A percentile compares a stretch with the other conserved stretches of the same genome.
Conservation (phyloP, 371 early-diverging fungal species). For the Mortierella sp. region DNA sequence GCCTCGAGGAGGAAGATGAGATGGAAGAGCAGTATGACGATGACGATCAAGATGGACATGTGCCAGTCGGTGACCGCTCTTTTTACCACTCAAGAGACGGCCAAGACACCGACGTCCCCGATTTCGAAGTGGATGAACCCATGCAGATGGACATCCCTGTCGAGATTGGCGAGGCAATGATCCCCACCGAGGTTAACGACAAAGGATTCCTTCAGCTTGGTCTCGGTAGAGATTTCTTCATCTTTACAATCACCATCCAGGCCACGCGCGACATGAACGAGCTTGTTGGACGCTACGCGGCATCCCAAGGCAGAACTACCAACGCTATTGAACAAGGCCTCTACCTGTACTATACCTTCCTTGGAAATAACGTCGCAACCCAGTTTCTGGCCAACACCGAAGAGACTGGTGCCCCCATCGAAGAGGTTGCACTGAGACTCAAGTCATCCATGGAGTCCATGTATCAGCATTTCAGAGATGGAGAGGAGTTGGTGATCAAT, state of each 20-base stretch:
- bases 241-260: conserved; percentile 53
- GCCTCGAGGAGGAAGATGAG: conserved; percentile 44
- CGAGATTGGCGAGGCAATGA: conserved; percentile 50
- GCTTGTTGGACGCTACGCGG: conserved; percentile 34
- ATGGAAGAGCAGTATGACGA: conserved; percentile 16
- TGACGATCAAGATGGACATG: conserved; percentile 33
- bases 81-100: conserved; percentile 26
- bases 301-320: conserved; percentile 15
- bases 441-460: conserved; percentile 57
- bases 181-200: conserved; percentile 52
- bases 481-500: conserved; percentile 49
- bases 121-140: conserved; percentile 27
- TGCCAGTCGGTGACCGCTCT: conserved; percentile 36
- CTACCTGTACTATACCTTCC: conserved; percentile 52
- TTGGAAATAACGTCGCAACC: conserved; percentile 47
- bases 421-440: conserved; percentile 46
- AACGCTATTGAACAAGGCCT: conserved; percentile 33
- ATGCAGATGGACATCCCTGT: conserved; percentile 50
- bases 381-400: conserved; percentile 31
- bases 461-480: conserved; percentile 55
- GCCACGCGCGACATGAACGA: conserved; percentile 28
- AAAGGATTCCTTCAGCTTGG: conserved; percentile 51
- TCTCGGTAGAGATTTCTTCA: conserved; percentile 43
- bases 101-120: conserved; percentile 26
- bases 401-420: conserved; percentile 34